Percentiles rank a stretch among this genome's conserved stretches.
Evolutionary conservation across 129 eudicot genomes (phyloP).

Genomic region (Chrysanthemum seticuspe): DNA sequence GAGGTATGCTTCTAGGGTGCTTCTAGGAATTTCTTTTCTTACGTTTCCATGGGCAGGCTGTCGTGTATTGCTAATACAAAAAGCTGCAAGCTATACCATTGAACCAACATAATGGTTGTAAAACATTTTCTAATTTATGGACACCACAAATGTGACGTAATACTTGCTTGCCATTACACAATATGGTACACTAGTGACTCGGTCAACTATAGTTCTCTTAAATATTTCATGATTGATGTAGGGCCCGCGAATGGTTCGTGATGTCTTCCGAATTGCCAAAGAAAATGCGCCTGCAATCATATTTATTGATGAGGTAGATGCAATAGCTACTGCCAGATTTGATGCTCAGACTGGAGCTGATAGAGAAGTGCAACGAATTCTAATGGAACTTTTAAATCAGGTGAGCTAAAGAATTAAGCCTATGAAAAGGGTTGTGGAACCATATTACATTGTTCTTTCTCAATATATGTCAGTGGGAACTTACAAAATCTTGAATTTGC

Average conservation of each 20-base stretch:
- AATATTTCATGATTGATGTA: constrained; percentile 19
- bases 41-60: no score
- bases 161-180: no score
- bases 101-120: no score
- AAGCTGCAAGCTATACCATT: no score
- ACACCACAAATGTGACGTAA: no score
- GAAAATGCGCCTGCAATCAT: constrained; percentile 92
- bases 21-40: no score
- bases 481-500: constrained; percentile 14
- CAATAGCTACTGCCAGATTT: constrained; percentile 87
- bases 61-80: no score
- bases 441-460: background rate
- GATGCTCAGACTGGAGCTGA: constrained; percentile 95
- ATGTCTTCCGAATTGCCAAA: constrained; percentile 85
- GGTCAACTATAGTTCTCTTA: background rate
- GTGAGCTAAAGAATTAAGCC: constrained; percentile 19
- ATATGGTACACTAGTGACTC: no score
- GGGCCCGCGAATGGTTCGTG: constrained; percentile 98
- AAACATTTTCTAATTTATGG: no score
- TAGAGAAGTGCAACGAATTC: constrained; percentile 86
- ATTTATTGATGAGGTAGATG: constrained; percentile 90
- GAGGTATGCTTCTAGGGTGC: constrained; percentile 25
- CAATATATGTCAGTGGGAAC: background rate
- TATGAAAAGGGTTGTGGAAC: background rate
- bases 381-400: constrained; percentile 89